phyloP scores from a whole-genome alignment of 192 early-diverging fungal species.

The Coemansia sp. region DNA sequence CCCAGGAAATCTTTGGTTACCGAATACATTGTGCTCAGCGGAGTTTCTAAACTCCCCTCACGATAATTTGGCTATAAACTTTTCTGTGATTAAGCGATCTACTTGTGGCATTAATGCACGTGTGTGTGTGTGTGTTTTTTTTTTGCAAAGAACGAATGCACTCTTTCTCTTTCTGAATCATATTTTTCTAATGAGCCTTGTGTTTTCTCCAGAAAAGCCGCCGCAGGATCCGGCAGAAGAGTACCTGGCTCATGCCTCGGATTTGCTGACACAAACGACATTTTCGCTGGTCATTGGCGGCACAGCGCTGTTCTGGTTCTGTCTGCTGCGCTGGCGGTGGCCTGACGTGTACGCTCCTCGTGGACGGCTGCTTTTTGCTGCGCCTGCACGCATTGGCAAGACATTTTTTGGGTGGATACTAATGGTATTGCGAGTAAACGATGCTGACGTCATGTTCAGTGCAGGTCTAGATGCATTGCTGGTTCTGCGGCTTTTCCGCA shows the following conservation, averaged over 20 bases:
- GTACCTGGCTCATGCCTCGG: constrained; percentile 49
- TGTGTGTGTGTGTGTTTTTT: neutral
- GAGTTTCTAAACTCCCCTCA: no score
- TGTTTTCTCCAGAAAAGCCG: neutral
- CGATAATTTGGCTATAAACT: neutral
- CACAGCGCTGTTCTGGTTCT: constrained; percentile 44
- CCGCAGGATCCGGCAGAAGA: constrained; percentile 27
- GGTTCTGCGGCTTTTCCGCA: constrained; percentile 51
- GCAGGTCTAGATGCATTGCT: constrained; percentile 49
- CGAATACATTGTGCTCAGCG: constrained; percentile 23
- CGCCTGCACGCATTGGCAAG: constrained; percentile 46
- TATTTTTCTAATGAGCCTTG: constrained; percentile 2
- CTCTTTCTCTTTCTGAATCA: neutral
- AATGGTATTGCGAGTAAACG: constrained; percentile 41
- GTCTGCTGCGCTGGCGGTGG: constrained; percentile 55
- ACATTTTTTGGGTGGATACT: constrained; percentile 48
- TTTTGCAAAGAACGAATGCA: constrained; percentile 1
- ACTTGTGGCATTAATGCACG: no score
- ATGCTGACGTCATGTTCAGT: constrained; percentile 51
- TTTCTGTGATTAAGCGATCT: neutral
- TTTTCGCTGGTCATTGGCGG: constrained; percentile 43
- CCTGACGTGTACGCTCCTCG: constrained; percentile 55
- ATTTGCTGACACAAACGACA: constrained; percentile 50
- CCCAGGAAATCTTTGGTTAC: constrained; percentile 84
- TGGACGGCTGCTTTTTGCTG: constrained; percentile 42